These are phyloP conservation scores for Tetrahymena elliotti DNA, from an alignment of 73 alveolate species.

Conservation along the genomic window DNA sequence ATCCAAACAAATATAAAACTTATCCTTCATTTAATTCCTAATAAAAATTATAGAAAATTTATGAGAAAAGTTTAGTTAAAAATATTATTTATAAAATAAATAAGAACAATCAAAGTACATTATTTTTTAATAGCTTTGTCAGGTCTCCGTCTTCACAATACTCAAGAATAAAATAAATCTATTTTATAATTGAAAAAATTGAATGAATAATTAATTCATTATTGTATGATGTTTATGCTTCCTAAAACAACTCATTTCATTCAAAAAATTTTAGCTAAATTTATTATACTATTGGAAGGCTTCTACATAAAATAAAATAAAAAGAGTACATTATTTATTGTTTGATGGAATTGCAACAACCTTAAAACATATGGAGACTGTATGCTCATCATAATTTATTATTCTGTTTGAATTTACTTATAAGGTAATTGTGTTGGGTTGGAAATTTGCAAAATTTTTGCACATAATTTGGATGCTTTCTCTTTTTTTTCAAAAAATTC, in stretches of 20 bases:
- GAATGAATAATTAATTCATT: not conserved
- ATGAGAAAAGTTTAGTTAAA: not conserved
- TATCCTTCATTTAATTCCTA: not conserved
- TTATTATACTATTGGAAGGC: too few species aligned
- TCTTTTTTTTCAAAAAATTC: not conserved
- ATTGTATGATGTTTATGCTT: too few species aligned
- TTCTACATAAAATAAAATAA: not conserved
- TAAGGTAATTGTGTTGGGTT: not conserved
- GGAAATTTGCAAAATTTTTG: not conserved
- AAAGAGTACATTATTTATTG: not conserved
- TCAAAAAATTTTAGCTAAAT: too few species aligned
- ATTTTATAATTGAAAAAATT: not conserved
- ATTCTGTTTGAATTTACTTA: not conserved
- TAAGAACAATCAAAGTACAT: not conserved
- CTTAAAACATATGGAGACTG: not conserved
- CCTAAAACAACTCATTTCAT: too few species aligned
- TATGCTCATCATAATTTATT: not conserved
- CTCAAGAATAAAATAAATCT: not conserved
- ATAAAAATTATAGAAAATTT: not conserved
- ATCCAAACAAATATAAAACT: not conserved
- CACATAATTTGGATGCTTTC: not conserved
- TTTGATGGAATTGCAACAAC: not conserved
- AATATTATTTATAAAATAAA: not conserved
- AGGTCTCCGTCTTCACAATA: not conserved
- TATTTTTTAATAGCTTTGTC: not conserved